phyloP scores from a whole-genome alignment of 257 asterid genomes.

The Nicotiana tabacum region DNA sequence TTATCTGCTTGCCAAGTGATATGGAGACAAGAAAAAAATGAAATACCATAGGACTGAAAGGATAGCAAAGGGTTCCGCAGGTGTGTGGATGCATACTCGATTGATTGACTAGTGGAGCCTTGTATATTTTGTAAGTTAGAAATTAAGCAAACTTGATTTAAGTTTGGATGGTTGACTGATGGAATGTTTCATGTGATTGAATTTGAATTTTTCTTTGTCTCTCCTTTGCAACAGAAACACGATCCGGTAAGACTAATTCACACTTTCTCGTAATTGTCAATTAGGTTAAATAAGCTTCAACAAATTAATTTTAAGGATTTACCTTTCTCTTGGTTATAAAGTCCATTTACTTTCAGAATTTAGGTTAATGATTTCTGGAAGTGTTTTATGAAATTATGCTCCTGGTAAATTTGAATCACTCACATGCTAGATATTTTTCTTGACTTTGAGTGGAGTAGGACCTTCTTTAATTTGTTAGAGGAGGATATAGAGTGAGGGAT shows the following conservation, averaged over 20 bases:
- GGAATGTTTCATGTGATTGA: background rate
- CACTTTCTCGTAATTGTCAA: background rate
- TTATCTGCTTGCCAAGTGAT: background rate
- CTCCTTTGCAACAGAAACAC: background rate
- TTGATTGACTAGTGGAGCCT: background rate
- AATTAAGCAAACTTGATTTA: background rate
- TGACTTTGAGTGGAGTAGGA: background rate
- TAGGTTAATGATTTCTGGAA: background rate
- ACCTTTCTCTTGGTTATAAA: background rate
- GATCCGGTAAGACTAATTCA: background rate
- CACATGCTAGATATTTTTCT: background rate
- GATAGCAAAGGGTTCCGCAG: background rate
- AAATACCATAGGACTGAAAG: background rate
- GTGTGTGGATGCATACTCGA: background rate
- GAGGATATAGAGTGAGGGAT: background rate
- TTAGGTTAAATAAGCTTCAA: background rate
- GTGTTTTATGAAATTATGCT: background rate
- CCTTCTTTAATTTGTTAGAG: background rate
- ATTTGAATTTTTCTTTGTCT: background rate
- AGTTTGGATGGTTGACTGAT: background rate
- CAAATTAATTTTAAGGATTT: background rate
- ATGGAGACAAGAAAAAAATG: background rate
- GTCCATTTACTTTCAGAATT: background rate
- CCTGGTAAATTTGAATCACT: background rate
- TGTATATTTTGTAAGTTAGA: background rate